These are phyloP conservation scores for Allium cepa DNA, from an alignment of 106 monocot genomes.

Conservation along the genomic window DNA sequence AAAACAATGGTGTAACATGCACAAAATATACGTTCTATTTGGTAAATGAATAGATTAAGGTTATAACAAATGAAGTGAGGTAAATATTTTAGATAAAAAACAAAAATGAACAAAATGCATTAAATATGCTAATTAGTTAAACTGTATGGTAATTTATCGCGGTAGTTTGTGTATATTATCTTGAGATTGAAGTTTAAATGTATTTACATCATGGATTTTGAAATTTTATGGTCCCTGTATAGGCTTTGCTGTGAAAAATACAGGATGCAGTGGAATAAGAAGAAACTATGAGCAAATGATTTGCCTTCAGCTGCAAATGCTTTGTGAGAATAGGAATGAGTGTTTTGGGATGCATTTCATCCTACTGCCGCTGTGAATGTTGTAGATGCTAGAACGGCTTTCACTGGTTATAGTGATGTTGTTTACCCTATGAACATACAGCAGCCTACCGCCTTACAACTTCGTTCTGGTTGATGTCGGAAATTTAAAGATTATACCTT, in stretches of 20 bases:
- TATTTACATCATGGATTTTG: no score
- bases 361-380: slow-evolving; percentile 60
- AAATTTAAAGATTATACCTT: no score
- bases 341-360: slow-evolving; percentile 88
- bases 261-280: slow-evolving; percentile 74
- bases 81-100: no score
- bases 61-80: no score
- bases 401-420: slow-evolving; percentile 21
- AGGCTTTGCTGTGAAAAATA: slow-evolving; percentile 66
- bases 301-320: slow-evolving; percentile 62
- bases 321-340: slow-evolving; percentile 43
- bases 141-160: no score
- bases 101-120: no score
- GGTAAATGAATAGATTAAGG: no score
- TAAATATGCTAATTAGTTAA: no score
- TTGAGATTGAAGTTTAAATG: no score
- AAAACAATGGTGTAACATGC: no score
- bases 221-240: not conserved
- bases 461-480: slow-evolving; percentile 4
- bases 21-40: no score
- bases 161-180: no score
- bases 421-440: slow-evolving; percentile 60
- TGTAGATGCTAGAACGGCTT: slow-evolving; percentile 43
- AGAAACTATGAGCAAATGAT: slow-evolving; percentile 61
- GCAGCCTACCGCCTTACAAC: slow-evolving; percentile 39